These are phyloP conservation scores for Thraustochytrium sp. DNA, from an alignment of 352 stramenopile genomes.

Conservation along the genomic window DNA sequence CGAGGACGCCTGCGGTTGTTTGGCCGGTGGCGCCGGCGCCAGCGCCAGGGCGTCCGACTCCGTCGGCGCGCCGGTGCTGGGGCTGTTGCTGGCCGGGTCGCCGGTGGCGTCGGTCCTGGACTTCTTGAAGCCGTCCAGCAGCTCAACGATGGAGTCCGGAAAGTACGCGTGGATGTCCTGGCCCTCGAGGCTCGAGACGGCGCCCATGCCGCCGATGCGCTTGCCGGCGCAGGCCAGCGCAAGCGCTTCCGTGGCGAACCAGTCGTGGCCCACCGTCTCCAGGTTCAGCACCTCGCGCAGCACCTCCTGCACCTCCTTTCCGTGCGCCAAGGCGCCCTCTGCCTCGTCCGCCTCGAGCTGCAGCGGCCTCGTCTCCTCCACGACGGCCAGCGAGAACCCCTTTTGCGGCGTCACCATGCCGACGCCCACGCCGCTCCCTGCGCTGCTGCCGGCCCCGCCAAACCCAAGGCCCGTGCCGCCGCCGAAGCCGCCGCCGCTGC, in stretches of 20 bases:
- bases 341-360: background rate
- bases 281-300: background rate
- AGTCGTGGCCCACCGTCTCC: conserved; percentile 13
- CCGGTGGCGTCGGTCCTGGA: background rate
- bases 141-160: background rate
- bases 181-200: background rate
- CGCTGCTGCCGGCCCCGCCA: background rate
- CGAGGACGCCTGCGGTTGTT: background rate
- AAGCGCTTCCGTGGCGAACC: conserved; percentile 23
- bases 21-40: background rate
- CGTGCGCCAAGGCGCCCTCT: background rate
- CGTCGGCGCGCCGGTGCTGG: background rate
- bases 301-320: background rate
- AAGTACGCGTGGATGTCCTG: conserved; percentile 1
- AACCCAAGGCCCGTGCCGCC: background rate
- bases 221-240: background rate
- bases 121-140: conserved; percentile 8
- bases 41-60: too few species aligned
- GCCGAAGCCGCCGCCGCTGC: background rate
- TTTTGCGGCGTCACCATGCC: background rate
- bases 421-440: background rate
- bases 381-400: background rate
- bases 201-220: background rate
- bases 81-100: background rate
- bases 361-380: background rate